Evolutionary conservation across 331 rosid species (phyloP).

Genomic region (Spiraea crenata): DNA sequence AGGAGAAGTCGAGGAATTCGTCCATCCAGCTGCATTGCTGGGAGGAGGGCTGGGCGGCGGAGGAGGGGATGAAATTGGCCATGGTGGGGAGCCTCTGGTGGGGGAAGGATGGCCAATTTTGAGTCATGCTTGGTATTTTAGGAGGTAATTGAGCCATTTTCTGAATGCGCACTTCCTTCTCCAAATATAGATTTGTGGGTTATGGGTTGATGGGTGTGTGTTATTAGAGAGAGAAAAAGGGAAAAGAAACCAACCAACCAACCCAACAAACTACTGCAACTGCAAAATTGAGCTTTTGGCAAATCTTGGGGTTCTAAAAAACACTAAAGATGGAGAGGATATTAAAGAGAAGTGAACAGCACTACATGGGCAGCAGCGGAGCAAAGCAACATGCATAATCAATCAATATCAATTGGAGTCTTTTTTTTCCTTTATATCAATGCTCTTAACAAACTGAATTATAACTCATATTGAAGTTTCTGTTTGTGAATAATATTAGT

Average conservation of each 20-base stretch:
- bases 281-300: slow-evolving; percentile 22
- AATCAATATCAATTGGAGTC: background rate
- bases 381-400: slow-evolving; percentile 12
- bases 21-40: slow-evolving; percentile 52
- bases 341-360: slow-evolving; percentile 12
- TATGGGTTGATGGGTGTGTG: background rate
- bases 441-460: too few relatives aligned
- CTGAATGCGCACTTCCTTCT: background rate
- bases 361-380: slow-evolving; percentile 2
- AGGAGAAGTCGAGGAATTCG: slow-evolving; percentile 81
- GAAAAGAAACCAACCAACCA: background rate
- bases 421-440: too few relatives aligned
- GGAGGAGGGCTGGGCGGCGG: background rate
- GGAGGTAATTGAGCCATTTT: slow-evolving; percentile 95
- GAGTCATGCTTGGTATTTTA: slow-evolving; percentile 76
- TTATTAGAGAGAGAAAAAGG: slow-evolving; percentile 26
- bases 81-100: slow-evolving; percentile 42
- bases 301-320: slow-evolving; percentile 38
- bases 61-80: slow-evolving; percentile 31
- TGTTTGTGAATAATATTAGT: too few relatives aligned
- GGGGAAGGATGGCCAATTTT: slow-evolving; percentile 66
- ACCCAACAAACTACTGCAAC: slow-evolving; percentile 26
- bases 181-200: slow-evolving; percentile 6
- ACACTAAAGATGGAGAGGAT: slow-evolving; percentile 16
- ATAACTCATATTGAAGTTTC: too few relatives aligned